A percentile compares a stretch with the other conserved stretches of the same genome.
These are phyloP conservation scores for Gynandropsis gynandra DNA, from an alignment of 345 rosid genomes.

Conservation along the genomic window DNA sequence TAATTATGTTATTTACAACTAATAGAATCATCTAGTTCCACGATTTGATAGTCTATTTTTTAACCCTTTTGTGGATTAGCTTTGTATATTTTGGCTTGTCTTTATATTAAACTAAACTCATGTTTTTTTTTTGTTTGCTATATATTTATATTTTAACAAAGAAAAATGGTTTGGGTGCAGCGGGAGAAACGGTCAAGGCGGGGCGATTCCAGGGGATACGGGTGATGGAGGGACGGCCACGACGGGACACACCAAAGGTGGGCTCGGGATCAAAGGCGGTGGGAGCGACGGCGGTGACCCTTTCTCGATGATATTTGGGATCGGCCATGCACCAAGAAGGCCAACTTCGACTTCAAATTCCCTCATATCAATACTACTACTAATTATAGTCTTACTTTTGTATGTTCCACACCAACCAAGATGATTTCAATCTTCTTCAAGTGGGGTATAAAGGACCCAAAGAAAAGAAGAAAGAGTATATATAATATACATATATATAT, in stretches of 20 bases:
- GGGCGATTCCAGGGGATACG: constrained; percentile 20
- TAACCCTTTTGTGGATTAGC: too few species aligned
- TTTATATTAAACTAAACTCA: too few species aligned
- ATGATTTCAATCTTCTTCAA: constrained; percentile 29
- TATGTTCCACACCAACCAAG: constrained; percentile 34
- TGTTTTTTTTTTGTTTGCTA: too few species aligned
- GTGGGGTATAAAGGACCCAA: constrained; percentile 3
- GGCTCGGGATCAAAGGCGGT: constrained; percentile 33
- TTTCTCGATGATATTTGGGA: constrained; percentile 71
- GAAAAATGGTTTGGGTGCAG: constrained; percentile 22
- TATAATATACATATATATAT: background rate
- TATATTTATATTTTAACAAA: too few species aligned
- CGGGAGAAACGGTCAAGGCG: constrained; percentile 40
- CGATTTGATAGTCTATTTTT: too few species aligned
- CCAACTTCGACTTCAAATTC: constrained; percentile 23
- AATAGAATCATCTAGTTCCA: too few species aligned
- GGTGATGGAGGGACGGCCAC: constrained; percentile 33
- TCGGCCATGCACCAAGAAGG: constrained; percentile 29
- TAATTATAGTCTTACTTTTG: constrained; percentile 19
- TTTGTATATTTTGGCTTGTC: too few species aligned
- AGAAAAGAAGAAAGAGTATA: constrained; percentile 3
- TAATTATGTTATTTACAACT: too few species aligned
- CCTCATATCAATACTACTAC: constrained; percentile 13
- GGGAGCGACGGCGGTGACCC: constrained; percentile 32
- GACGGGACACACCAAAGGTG: constrained; percentile 41